Evolutionary conservation across 345 rosid species (phyloP).

Genomic region (Murraya koenigii): DNA sequence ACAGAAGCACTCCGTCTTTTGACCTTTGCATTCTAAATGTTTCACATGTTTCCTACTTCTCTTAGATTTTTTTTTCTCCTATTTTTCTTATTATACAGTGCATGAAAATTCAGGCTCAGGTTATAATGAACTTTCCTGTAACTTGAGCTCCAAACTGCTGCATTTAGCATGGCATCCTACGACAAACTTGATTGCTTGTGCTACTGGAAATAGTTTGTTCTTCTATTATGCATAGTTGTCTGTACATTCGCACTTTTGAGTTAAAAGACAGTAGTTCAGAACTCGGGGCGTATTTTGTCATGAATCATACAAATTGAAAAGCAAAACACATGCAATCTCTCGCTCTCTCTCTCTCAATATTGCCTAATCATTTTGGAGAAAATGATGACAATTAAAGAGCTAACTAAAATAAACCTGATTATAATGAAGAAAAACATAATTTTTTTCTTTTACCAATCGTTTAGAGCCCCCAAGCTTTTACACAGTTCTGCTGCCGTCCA

Average conservation of each 20-base stretch:
- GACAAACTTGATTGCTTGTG: constrained; percentile 49
- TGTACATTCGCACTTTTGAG: neutral
- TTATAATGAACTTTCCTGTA: constrained; percentile 22
- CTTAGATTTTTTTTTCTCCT: neutral
- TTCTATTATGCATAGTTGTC: constrained; percentile 42
- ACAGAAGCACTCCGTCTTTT: neutral
- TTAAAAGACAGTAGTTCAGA: neutral
- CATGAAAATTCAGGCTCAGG: constrained; percentile 32
- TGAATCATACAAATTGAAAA: neutral
- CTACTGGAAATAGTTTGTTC: constrained; percentile 58
- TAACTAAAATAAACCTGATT: too few species aligned
- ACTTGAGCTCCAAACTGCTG: constrained; percentile 48
- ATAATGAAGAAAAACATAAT: too few species aligned
- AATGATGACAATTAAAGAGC: too few species aligned
- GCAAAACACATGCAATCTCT: neutral
- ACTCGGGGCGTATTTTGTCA: neutral
- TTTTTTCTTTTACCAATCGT: too few species aligned
- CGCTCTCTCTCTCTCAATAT: neutral
- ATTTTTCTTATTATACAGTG: constrained; percentile 22
- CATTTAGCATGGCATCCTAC: constrained; percentile 69
- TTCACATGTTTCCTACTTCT: neutral
- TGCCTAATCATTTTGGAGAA: too few species aligned
- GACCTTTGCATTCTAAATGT: neutral
- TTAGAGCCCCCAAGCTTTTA: too few species aligned
- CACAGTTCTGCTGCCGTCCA: too few species aligned